These are phyloP conservation scores for Oropetium thomaeum DNA, from an alignment of 176 grass and related monocot species.

Conservation along the genomic window DNA sequence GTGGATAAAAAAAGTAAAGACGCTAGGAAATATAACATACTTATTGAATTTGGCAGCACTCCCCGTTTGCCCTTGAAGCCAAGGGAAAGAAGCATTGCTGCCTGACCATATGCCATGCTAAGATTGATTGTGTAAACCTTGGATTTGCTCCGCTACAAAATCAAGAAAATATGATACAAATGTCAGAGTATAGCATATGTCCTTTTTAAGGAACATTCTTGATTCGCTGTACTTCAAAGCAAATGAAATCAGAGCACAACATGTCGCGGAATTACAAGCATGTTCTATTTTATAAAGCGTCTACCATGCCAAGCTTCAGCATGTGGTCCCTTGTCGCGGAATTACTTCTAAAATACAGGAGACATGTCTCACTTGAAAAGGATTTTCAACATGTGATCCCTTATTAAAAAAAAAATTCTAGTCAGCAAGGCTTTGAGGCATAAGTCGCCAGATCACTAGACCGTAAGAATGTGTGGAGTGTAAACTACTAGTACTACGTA, in stretches of 20 bases:
- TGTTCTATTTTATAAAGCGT: neutral
- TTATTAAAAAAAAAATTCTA: neutral
- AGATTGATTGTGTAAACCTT: constrained; percentile 90
- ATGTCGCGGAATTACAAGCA: neutral
- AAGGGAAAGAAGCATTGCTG: constrained; percentile 82
- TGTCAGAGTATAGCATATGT: neutral
- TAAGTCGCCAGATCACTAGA: neutral
- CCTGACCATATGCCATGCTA: constrained; percentile 86
- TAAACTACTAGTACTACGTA: neutral
- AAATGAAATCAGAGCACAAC: constrained; percentile 2
- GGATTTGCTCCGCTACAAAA: constrained; percentile 63
- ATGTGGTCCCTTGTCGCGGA: no score
- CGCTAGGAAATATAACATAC: constrained; percentile 41
- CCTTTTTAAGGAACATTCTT: neutral
- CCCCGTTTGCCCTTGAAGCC: constrained; percentile 72
- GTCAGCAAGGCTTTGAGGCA: neutral
- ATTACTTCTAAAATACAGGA: neutral
- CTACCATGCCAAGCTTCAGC: neutral
- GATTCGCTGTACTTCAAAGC: neutral
- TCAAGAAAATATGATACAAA: constrained; percentile 4
- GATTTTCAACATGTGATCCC: neutral
- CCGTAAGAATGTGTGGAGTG: neutral
- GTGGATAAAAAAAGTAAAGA: neutral
- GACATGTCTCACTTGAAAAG: neutral
- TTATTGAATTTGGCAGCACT: constrained; percentile 71